A percentile compares a stretch with the other conserved stretches of the same genome.
Conservation (phyloP, 306 rosid genomes). For the Ormosia emarginata region DNA sequence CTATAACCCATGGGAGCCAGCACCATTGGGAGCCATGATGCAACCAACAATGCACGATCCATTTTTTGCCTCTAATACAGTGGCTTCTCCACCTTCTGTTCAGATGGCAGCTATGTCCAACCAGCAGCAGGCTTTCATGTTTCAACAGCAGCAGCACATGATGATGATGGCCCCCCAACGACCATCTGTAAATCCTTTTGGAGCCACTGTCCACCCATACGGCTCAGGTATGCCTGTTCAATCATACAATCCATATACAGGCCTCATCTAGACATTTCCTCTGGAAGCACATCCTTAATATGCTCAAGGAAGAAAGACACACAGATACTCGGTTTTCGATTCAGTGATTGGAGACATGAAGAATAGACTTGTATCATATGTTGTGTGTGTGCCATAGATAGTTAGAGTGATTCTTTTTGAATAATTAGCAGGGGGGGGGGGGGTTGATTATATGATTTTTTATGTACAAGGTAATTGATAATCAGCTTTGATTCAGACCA, state of each 20-base stretch:
- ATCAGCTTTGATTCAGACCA: slow-evolving; percentile 43
- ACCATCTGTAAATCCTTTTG: slow-evolving; percentile 72
- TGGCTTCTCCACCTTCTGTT: slow-evolving; percentile 81
- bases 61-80: slow-evolving; percentile 58
- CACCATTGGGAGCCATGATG: slow-evolving; percentile 53
- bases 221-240: slow-evolving; percentile 91
- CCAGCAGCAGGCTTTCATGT: slow-evolving; percentile 89
- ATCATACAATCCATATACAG: slow-evolving; percentile 81
- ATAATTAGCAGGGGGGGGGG: slow-evolving; percentile 61
- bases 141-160: slow-evolving; percentile 76
- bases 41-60: slow-evolving; percentile 80
- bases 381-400: slow-evolving; percentile 67
- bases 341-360: slow-evolving; percentile 27
- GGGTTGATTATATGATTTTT: slow-evolving; percentile 58
- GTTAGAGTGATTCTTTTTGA: slow-evolving; percentile 87
- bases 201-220: slow-evolving; percentile 62
- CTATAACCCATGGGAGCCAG: slow-evolving; percentile 96
- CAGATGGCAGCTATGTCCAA: slow-evolving; percentile 91
- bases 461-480: slow-evolving; percentile 48
- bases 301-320: slow-evolving; percentile 20
- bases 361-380: slow-evolving; percentile 69
- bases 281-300: slow-evolving; percentile 21
- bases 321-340: slow-evolving; percentile 19
- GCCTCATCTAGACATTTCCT: slow-evolving; percentile 55
- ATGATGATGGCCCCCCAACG: slow-evolving; percentile 78